A percentile compares a stretch with the other conserved stretches of the same genome.
These are phyloP conservation scores for Rhodotorula sp. DNA, from an alignment of 1,284 basidiomycete species.

Conservation along the genomic window DNA sequence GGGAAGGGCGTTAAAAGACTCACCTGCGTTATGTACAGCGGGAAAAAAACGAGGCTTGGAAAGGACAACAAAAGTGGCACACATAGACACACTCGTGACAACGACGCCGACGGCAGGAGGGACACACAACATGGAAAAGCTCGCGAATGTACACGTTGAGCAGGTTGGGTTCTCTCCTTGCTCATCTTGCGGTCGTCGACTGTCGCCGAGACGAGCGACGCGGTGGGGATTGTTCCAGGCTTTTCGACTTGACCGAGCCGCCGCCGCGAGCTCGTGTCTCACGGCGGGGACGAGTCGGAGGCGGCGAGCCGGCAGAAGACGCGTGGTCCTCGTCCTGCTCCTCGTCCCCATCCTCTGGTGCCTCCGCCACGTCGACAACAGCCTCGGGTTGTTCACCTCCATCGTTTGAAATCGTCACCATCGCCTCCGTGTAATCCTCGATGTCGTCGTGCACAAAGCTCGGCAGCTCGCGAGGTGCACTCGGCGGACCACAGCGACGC, in stretches of 20 bases:
- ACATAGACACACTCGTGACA: not conserved
- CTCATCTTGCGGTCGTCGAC: not conserved
- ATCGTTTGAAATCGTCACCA: no score
- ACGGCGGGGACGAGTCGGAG: not conserved
- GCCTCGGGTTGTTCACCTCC: not conserved
- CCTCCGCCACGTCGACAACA: not conserved
- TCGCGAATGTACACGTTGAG: not conserved
- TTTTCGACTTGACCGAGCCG: not conserved
- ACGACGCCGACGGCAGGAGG: not conserved
- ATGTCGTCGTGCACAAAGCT: not conserved
- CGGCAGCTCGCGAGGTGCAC: not conserved
- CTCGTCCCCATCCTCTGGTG: not conserved
- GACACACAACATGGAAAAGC: not conserved
- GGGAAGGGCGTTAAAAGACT: not conserved
- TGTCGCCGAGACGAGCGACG: slow-evolving; percentile 3
- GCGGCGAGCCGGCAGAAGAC: not conserved
- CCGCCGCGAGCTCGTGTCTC: not conserved
- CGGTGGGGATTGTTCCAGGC: slow-evolving; percentile 5
- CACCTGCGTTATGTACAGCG: slow-evolving; percentile 1
- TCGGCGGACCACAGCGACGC: slow-evolving; percentile 10
- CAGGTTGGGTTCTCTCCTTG: not conserved
- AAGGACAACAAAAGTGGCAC: not conserved
- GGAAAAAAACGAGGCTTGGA: not conserved
- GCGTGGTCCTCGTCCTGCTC: not conserved
- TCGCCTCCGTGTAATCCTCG: not conserved